These are phyloP conservation scores for Leptodontidium sp. DNA, from an alignment of 2,329 filamentous ascomycete genomes.

Conservation along the genomic window DNA sequence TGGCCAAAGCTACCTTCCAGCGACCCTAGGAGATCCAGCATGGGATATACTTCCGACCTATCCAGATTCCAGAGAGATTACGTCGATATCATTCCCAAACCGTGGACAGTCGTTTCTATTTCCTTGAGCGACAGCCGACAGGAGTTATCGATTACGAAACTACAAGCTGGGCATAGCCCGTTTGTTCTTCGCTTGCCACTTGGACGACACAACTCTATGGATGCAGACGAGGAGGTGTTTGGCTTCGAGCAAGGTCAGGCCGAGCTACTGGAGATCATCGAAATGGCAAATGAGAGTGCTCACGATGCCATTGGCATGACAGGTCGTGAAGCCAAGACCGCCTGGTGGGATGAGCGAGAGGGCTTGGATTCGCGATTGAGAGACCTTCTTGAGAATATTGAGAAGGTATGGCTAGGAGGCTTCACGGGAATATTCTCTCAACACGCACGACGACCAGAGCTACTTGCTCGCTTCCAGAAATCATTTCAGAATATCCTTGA, in stretches of 20 bases:
- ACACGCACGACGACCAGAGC: slow-evolving; percentile 65
- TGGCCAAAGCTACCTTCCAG: slow-evolving; percentile 52
- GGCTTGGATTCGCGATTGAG: slow-evolving; percentile 79
- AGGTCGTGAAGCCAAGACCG: slow-evolving; percentile 76
- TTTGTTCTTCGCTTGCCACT: slow-evolving; percentile 90
- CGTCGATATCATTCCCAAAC: slow-evolving; percentile 81
- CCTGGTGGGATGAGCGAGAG: slow-evolving; percentile 91
- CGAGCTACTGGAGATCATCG: slow-evolving; percentile 85
- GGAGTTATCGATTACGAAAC: slow-evolving; percentile 89
- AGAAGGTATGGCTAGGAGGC: slow-evolving; percentile 93
- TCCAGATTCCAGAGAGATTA: slow-evolving; percentile 79
- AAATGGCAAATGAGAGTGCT: slow-evolving; percentile 82
- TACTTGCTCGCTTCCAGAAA: slow-evolving; percentile 78
- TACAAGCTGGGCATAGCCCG: slow-evolving; percentile 77
- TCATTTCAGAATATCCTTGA: slow-evolving; percentile 82
- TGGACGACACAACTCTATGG: slow-evolving; percentile 80
- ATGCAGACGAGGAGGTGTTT: slow-evolving; percentile 82
- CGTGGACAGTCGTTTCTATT: slow-evolving; percentile 88
- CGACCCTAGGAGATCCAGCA: slow-evolving; percentile 54
- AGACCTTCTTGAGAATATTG: slow-evolving; percentile 83
- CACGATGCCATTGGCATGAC: slow-evolving; percentile 77
- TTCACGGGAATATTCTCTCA: slow-evolving; percentile 95
- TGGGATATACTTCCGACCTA: slow-evolving; percentile 60
- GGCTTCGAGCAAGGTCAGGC: slow-evolving; percentile 81
- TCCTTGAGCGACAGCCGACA: slow-evolving; percentile 82